Evolutionary conservation across 768 basidiomycete genomes (phyloP).

Genomic region (Psilocybe sp.): DNA sequence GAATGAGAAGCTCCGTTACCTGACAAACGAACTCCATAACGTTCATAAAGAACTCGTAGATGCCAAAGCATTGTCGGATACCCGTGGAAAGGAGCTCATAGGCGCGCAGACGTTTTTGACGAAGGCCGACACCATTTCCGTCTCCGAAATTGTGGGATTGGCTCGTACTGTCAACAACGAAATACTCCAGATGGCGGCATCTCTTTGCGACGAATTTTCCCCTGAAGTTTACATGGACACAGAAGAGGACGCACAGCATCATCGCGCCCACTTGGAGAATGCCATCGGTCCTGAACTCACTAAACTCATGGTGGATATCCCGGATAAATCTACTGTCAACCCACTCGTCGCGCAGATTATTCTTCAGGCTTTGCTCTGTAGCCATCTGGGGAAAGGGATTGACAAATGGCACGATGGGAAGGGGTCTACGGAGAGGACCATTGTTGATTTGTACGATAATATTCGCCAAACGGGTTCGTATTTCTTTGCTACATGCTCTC

Average conservation of each 20-base stretch:
- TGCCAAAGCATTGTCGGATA: constrained; percentile 18
- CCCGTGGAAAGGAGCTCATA: constrained; percentile 28
- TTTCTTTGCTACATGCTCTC: background rate
- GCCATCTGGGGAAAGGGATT: constrained; percentile 9
- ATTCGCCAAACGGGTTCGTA: constrained; percentile 15
- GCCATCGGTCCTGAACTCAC: constrained; percentile 13
- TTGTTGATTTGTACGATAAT: constrained; percentile 10
- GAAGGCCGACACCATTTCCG: constrained; percentile 15
- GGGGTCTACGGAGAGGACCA: background rate
- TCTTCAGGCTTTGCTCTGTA: constrained; percentile 10
- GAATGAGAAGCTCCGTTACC: no score
- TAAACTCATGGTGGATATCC: background rate
- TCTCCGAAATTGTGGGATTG: constrained; percentile 19
- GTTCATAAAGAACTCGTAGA: no score
- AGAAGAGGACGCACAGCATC: constrained; percentile 2
- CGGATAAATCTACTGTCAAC: constrained; percentile 8
- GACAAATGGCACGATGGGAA: constrained; percentile 11
- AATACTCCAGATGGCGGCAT: constrained; percentile 19
- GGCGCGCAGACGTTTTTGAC: constrained; percentile 18
- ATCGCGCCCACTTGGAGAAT: background rate
- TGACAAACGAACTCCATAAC: no score
- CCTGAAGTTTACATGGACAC: constrained; percentile 1
- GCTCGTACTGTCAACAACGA: constrained; percentile 11
- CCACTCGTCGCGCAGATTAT: constrained; percentile 16
- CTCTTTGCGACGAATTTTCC: constrained; percentile 28